phyloP scores from a whole-genome alignment of 1,284 basidiomycete species.

The Trichosporon faecale region DNA sequence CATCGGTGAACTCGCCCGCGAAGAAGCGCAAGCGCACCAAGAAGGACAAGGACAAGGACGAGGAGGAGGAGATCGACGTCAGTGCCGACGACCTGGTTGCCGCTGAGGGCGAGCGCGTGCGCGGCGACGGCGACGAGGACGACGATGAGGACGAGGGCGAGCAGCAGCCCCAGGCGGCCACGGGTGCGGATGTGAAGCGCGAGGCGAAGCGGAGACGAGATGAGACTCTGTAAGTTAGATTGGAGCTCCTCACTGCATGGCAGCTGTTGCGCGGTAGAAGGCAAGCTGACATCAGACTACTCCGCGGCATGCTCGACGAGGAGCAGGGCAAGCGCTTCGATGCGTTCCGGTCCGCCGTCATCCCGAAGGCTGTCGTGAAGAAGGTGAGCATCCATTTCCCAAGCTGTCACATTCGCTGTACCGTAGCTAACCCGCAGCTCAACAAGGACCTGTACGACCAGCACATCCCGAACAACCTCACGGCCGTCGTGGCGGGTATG shows the following conservation, averaged over 20 bases:
- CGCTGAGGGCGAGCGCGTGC: conserved; percentile 15
- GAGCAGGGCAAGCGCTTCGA: conserved; percentile 46
- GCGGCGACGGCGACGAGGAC: conserved; percentile 25
- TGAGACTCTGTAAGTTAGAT: conserved; percentile 21
- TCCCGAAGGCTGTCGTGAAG: conserved; percentile 39
- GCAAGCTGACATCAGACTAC: conserved; percentile 25
- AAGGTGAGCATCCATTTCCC: conserved; percentile 26
- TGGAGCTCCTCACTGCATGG: no score
- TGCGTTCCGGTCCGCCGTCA: conserved; percentile 36
- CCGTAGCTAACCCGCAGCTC: conserved; percentile 27
- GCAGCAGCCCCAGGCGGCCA: conserved; percentile 4
- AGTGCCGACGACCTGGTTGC: conserved; percentile 29
- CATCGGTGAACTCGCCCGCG: conserved; percentile 15
- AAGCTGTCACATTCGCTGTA: no score
- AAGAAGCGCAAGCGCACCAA: conserved; percentile 26
- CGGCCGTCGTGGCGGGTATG: conserved; percentile 41
- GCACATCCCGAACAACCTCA: conserved; percentile 32
- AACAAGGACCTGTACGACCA: conserved; percentile 46
- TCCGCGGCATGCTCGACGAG: conserved; percentile 40
- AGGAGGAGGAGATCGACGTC: conserved; percentile 27
- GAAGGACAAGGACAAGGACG: conserved; percentile 22
- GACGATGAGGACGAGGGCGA: conserved; percentile 27
- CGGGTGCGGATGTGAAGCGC: conserved; percentile 19
- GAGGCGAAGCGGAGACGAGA: conserved; percentile 21
- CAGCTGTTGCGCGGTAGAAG: no score